Evolutionary conservation across 352 stramenopile genomes (phyloP), one percentile per base, ranked within the genome.

Genomic region (Phytophthora multivora): DNA sequence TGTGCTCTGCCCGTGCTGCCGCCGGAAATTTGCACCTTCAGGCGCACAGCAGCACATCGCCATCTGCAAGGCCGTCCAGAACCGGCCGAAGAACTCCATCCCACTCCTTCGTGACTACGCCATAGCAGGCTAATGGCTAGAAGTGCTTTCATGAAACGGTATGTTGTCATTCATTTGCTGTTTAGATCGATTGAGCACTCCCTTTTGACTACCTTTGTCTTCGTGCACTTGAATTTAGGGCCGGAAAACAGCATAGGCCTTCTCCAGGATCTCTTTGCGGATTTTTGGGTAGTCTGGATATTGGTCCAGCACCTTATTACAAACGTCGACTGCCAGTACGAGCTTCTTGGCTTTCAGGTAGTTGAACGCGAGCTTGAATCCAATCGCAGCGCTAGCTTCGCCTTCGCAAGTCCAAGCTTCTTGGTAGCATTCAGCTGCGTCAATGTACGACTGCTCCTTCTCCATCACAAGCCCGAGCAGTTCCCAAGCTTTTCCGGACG

Each of bases 261-360:
- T 98, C 41, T 96, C 88, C 18, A 98, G 77, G 54, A 98, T 97
- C 45, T 98, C 95, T 55, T 97, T 97, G 21, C 85, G 77, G 56
- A 98, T 98, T 74, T 97, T 96, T 7, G 91, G 93, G 70, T 98
- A 98, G 58, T 97, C 90, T 11, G 95, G 95, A 69, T 97, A 98
- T 59, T 90, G 80, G 54, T 93, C 79, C 25, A 98, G 79, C 31
- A 98, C 91, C 45, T 97, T 97, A 67, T 97, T 77, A 64, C 91
- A 97, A 7, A 98, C 86, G 59, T 98, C 92, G 35, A 98, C 96
- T 12, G 93, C 83, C 15, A 89, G 66, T 8, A 98, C 89, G 47
- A 85, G 95, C 42, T 92, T 90, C 60, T 94, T 94, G 28, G 93
- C 90, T 71, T 98, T 98, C 43, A 98, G 79, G 72, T 98, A 98